Evolutionary conservation across 805 yeast genomes (phyloP), one percentile per base, ranked within the genome.

Genomic region (Wickerhamomyces chambardii): DNA sequence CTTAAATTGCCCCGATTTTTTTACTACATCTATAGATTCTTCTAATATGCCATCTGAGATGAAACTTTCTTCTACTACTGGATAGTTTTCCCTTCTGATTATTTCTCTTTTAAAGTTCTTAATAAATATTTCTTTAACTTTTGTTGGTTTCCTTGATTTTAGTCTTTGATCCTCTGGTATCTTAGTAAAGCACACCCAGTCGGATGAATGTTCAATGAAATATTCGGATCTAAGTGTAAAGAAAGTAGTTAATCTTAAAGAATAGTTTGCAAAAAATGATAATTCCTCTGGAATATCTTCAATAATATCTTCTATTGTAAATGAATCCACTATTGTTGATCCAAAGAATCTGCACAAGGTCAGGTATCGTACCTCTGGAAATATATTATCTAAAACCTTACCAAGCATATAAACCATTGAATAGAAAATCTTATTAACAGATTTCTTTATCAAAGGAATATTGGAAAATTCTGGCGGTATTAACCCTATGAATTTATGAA

Each of bases 261-360:
- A 45, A 36, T 48, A 50, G 6, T 30, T 29, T 3, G 45, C 45
- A 33, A 33, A 41, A 5, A 14, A 30, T 16, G 14, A 22, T 17
- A 47, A 24, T 2, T 43, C 45, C 1, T 34, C 30, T 2, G 44
- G 29, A 2, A 47, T 18, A 2, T 32, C 39, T 4, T 19, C 24
- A 11, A 28, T 24, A 1, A 48, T 11, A 14, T 39, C 45, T 0
- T 36, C 34, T 2, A 12, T 25, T 3, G 44, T 37, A 30, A 32
- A 48, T 5, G 56, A 53, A 25, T 45, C 48, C 8, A 43, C 6
- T 2, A 36, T 28, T 9, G 50, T 36, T 21, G 53, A 50, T 1
- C 56, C 56, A 40, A 48, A 45, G 37, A 48, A 51, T 32, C 54
- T 37, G 22, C 32, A 41, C 10, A 34, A 38, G 0, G 43, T 33